Evolutionary conservation across 2,329 filamentous ascomycete genomes (phyloP).

Genomic region (Penicillium brasilianum): DNA sequence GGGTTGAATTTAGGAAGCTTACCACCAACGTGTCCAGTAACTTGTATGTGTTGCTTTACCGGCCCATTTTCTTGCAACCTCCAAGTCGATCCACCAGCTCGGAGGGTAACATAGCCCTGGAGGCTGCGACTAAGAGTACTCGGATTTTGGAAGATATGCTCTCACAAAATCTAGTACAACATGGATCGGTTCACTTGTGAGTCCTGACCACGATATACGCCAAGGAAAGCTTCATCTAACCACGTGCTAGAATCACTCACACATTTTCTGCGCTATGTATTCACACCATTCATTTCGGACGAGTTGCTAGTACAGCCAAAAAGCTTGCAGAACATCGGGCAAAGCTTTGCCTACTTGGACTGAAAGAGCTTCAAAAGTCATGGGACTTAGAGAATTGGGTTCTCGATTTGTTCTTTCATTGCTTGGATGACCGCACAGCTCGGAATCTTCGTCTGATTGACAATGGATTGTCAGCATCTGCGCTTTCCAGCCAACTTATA

Average conservation of each 20-base stretch:
- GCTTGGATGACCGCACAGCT: slow-evolving; percentile 53
- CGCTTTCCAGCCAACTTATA: background rate
- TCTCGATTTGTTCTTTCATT: slow-evolving; percentile 55
- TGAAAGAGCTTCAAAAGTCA: slow-evolving; percentile 56
- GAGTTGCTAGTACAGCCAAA: slow-evolving; percentile 43
- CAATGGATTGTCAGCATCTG: slow-evolving; percentile 6
- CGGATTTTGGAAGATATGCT: slow-evolving; percentile 57
- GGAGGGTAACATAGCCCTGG: slow-evolving; percentile 49
- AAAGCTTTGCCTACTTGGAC: slow-evolving; percentile 54
- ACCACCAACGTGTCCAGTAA: slow-evolving; percentile 38
- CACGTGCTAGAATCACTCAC: slow-evolving; percentile 48
- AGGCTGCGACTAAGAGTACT: slow-evolving; percentile 53
- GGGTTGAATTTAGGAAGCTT: background rate
- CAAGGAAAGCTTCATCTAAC: background rate
- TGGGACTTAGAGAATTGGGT: slow-evolving; percentile 59
- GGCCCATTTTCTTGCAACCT: slow-evolving; percentile 49
- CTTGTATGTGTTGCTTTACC: slow-evolving; percentile 53
- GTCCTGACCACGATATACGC: background rate
- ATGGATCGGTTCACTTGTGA: slow-evolving; percentile 53
- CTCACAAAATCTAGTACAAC: slow-evolving; percentile 49
- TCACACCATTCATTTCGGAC: slow-evolving; percentile 52
- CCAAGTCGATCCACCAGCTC: slow-evolving; percentile 33
- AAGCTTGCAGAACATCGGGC: slow-evolving; percentile 56
- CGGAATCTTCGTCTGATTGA: slow-evolving; percentile 41
- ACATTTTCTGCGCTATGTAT: slow-evolving; percentile 56